These are phyloP conservation scores for Orbilia brochopaga DNA, from an alignment of 2,329 filamentous ascomycete genomes.

Conservation along the genomic window DNA sequence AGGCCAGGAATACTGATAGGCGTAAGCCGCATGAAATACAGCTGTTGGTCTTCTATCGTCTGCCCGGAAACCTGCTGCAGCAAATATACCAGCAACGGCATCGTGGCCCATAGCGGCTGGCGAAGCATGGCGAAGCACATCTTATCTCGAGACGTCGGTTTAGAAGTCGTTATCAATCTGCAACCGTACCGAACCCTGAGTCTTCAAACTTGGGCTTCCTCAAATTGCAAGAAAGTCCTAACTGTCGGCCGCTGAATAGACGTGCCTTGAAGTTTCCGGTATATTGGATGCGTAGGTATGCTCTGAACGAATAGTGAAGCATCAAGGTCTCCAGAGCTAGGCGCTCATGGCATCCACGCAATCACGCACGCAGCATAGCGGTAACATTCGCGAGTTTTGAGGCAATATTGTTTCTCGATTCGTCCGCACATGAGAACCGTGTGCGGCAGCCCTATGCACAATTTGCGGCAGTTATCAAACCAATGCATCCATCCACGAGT, in stretches of 20 bases:
- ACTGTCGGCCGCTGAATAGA: too few relatives aligned
- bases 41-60: conserved; percentile 1
- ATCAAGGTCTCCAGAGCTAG: too few relatives aligned
- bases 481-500: too few relatives aligned
- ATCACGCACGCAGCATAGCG: background rate
- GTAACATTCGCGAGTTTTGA: background rate
- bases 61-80: background rate
- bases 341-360: background rate
- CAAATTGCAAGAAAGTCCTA: too few relatives aligned
- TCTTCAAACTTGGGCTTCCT: too few relatives aligned
- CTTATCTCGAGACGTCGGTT: background rate
- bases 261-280: too few relatives aligned
- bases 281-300: too few relatives aligned
- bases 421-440: background rate
- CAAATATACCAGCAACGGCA: conserved; percentile 1
- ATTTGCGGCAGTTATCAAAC: conserved; percentile 1
- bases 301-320: too few relatives aligned
- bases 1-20: background rate
- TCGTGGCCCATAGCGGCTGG: background rate
- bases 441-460: background rate
- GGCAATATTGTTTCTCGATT: background rate
- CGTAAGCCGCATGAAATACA: conserved; percentile 9
- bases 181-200: too few relatives aligned
- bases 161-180: too few relatives aligned
- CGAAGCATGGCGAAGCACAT: conserved; percentile 5